These are phyloP conservation scores for Hirsutella rhossiliensis DNA, from an alignment of 2,329 filamentous ascomycete genomes.

Conservation along the genomic window DNA sequence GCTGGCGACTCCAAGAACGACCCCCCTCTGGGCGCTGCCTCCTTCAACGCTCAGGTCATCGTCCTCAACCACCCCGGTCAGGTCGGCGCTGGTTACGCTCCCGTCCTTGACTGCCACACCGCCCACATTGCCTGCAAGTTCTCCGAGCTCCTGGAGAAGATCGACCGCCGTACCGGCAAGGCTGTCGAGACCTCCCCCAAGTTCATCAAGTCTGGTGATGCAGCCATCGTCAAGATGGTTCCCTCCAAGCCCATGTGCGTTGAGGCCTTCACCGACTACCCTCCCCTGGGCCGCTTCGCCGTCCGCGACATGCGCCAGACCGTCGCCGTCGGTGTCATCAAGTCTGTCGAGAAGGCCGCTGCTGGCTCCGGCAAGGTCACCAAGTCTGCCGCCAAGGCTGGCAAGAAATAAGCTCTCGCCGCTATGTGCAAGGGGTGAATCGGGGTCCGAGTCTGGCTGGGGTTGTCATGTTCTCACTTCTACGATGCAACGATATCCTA, in stretches of 20 bases:
- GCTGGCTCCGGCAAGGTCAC: conserved; percentile 51
- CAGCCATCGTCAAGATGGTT: conserved; percentile 99
- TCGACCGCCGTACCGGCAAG: conserved; percentile 99
- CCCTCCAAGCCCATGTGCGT: conserved; percentile 99
- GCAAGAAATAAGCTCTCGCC: conserved; percentile 53
- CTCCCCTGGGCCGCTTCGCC: conserved; percentile 98
- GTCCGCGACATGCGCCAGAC: conserved; percentile 97
- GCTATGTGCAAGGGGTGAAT: conserved; percentile 5
- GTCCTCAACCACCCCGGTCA: conserved; percentile 99
- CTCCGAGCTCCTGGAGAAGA: conserved; percentile 98
- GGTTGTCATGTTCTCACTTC: conserved; percentile 26
- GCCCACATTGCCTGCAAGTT: conserved; percentile 99
- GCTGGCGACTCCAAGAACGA: conserved; percentile 99
- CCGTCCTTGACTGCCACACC: conserved; percentile 99
- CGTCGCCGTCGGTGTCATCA: conserved; percentile 92
- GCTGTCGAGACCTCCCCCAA: conserved; percentile 83
- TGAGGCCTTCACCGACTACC: conserved; percentile 99
- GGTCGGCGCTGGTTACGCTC: conserved; percentile 97
- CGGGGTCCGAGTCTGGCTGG: conserved; percentile 12
- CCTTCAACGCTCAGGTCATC: conserved; percentile 99
- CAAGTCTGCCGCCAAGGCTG: conserved; percentile 62
- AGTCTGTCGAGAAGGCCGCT: conserved; percentile 60
- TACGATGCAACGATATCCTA: conserved; percentile 31
- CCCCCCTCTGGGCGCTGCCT: conserved; percentile 76
- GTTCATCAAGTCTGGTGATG: conserved; percentile 99